These are phyloP conservation scores for Chlorella variabilis DNA, from an alignment of 163 green algal species.

Conservation along the genomic window DNA sequence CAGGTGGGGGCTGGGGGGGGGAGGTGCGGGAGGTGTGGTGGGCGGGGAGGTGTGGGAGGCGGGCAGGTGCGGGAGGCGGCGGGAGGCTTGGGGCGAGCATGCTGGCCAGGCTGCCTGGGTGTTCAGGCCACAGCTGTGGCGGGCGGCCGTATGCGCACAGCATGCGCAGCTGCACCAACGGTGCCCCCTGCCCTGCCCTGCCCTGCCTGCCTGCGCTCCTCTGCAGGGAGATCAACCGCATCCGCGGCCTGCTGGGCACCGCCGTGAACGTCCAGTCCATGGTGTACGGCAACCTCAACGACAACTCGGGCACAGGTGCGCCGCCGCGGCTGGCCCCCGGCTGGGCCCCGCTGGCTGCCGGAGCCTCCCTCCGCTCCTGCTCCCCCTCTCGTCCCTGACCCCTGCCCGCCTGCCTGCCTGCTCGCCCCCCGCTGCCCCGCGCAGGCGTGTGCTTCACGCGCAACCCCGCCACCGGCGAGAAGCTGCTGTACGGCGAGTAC, in stretches of 20 bases:
- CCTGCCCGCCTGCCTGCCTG: neutral
- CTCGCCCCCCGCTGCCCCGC: neutral
- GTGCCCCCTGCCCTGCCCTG: no score
- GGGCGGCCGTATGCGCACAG: no score
- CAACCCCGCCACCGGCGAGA: slow-evolving; percentile 82
- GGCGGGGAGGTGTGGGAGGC: no score
- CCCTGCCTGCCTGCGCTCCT: no score
- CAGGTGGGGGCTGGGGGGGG: neutral
- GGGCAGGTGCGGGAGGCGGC: no score
- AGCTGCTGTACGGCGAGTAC: slow-evolving; percentile 85
- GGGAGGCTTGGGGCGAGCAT: no score
- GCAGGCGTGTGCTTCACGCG: slow-evolving; percentile 90
- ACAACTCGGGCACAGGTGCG: slow-evolving; percentile 69
- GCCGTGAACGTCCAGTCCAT: slow-evolving; percentile 92
- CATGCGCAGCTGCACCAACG: no score
- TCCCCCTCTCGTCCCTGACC: neutral
- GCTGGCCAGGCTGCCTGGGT: no score
- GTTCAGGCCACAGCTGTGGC: no score
- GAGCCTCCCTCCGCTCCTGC: no score
- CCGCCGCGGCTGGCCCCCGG: no score
- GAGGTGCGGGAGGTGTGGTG: no score
- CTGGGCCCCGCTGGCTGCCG: neutral
- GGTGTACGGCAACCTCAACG: slow-evolving; percentile 90
- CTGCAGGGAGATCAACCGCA: slow-evolving; percentile 77
- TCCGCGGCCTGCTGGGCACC: slow-evolving; percentile 86